phyloP scores from a whole-genome alignment of 2,329 filamentous ascomycete genomes.

The Claviceps africana region DNA sequence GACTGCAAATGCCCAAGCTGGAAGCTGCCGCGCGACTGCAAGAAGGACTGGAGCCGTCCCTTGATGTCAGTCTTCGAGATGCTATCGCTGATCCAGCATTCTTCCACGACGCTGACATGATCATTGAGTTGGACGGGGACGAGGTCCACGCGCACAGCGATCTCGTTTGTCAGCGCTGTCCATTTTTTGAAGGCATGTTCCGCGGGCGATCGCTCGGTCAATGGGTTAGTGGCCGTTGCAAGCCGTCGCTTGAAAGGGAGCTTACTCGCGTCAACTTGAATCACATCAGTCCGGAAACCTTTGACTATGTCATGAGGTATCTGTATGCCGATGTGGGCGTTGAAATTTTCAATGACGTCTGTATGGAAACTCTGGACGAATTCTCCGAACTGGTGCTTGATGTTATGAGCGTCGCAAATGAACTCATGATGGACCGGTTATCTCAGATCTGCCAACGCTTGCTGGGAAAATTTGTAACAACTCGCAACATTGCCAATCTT shows the following conservation, averaged over 20 bases:
- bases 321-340: slow-evolving; percentile 73
- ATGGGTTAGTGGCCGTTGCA: slow-evolving; percentile 66
- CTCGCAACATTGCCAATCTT: slow-evolving; percentile 71
- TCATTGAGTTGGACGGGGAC: slow-evolving; percentile 65
- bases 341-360: slow-evolving; percentile 68
- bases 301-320: slow-evolving; percentile 64
- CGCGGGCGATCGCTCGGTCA: slow-evolving; percentile 71
- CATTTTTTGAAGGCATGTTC: slow-evolving; percentile 85
- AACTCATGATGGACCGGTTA: slow-evolving; percentile 85
- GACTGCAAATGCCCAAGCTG: slow-evolving; percentile 54
- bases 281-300: slow-evolving; percentile 61
- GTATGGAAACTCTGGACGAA: slow-evolving; percentile 59
- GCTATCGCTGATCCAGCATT: slow-evolving; percentile 57
- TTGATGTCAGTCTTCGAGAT: slow-evolving; percentile 55
- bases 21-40: slow-evolving; percentile 69
- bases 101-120: slow-evolving; percentile 65
- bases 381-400: slow-evolving; percentile 84
- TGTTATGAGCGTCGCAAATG: slow-evolving; percentile 79
- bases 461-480: slow-evolving; percentile 71
- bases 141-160: slow-evolving; percentile 62
- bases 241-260: slow-evolving; percentile 20
- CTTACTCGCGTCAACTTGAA: slow-evolving; percentile 63
- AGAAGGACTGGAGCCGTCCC: slow-evolving; percentile 44
- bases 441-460: slow-evolving; percentile 79
- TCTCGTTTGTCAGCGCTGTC: slow-evolving; percentile 69